These are phyloP conservation scores for Salix suchowensis DNA, from an alignment of 345 rosid species.

Conservation along the genomic window DNA sequence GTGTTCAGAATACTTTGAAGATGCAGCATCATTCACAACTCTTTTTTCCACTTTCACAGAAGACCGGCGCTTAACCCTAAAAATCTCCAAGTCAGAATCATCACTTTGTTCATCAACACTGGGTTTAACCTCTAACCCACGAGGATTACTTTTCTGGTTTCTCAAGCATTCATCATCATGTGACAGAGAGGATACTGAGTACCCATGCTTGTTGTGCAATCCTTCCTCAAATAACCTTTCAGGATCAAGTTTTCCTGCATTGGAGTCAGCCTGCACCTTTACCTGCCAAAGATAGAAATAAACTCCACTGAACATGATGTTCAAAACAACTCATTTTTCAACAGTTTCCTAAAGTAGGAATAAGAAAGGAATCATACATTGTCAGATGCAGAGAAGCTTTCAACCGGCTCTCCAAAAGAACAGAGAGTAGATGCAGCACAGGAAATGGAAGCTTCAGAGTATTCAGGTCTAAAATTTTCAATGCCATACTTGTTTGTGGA, in stretches of 20 bases:
- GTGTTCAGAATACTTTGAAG: conserved; percentile 42
- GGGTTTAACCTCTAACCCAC: conserved; percentile 27
- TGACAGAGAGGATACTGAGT: conserved; percentile 32
- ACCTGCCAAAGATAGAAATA: conserved; percentile 37
- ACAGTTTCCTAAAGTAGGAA: not conserved
- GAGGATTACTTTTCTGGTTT: conserved; percentile 21
- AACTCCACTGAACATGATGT: not conserved
- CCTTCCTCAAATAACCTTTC: conserved; percentile 37
- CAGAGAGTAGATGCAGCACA: conserved; percentile 43
- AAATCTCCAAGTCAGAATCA: conserved; percentile 77
- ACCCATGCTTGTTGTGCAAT: conserved; percentile 26
- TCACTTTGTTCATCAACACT: conserved; percentile 52
- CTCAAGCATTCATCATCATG: conserved; percentile 36
- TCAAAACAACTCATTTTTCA: not conserved
- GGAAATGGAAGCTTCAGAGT: conserved; percentile 35
- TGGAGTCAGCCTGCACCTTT: conserved; percentile 32
- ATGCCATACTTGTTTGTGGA: conserved; percentile 14
- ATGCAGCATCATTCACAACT: conserved; percentile 32
- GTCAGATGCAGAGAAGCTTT: conserved; percentile 32
- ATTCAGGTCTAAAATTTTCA: conserved; percentile 17
- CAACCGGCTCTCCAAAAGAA: conserved; percentile 35
- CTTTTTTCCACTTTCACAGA: conserved; percentile 58
- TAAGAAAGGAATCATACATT: conserved; percentile 47
- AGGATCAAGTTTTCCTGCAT: conserved; percentile 30
- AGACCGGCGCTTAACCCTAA: conserved; percentile 92